Conservation (phyloP, 2,329 filamentous ascomycete genomes). For the Penicillium sp. region DNA sequence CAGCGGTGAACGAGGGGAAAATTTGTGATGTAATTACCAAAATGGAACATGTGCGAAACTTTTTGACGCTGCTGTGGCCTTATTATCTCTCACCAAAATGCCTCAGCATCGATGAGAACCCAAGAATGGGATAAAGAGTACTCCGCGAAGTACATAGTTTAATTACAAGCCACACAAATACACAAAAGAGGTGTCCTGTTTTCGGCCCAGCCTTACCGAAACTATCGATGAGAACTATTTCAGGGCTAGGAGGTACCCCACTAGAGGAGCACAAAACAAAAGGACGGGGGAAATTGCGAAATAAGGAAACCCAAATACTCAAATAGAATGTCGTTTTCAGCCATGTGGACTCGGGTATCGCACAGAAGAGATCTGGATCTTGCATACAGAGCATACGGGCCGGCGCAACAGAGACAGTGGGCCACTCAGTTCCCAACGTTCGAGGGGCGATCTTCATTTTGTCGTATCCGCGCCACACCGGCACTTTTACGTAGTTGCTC, state of each 20-base stretch:
- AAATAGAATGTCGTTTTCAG: not conserved
- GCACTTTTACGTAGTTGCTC: constrained; percentile 4
- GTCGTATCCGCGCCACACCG: constrained; percentile 8
- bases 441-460: constrained; percentile 7
- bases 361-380: constrained; percentile 16
- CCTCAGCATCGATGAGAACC: not conserved
- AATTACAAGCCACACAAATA: not conserved
- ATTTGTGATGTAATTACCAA: not conserved
- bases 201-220: not conserved
- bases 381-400: constrained; percentile 16
- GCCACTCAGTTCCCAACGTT: constrained; percentile 5
- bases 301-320: not conserved
- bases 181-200: not conserved
- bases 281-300: not conserved
- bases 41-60: too few species aligned
- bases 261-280: not conserved
- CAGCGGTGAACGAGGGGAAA: not conserved
- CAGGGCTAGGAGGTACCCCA: not conserved
- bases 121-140: not conserved
- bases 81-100: not conserved
- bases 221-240: not conserved
- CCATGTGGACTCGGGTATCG: constrained; percentile 22
- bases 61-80: not conserved
- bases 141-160: not conserved
- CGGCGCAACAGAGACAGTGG: constrained; percentile 10